Evolutionary conservation across 2,329 filamentous ascomycete genomes (phyloP), one percentile per base, ranked within the genome.

Genomic region (Colletotrichum sansevieriae): DNA sequence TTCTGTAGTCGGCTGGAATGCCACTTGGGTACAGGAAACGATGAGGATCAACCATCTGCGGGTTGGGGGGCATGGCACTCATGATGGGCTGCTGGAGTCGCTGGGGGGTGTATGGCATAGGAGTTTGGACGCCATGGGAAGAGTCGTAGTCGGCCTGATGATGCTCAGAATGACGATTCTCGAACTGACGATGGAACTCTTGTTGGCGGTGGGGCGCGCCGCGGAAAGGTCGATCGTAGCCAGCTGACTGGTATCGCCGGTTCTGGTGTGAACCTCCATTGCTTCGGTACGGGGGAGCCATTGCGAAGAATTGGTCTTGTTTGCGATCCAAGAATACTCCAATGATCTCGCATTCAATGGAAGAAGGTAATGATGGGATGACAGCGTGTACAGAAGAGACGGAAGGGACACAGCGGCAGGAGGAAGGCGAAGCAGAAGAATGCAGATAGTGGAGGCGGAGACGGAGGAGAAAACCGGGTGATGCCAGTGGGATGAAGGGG

Each of bases 11-110:
- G 13, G 71, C 57, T 0, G 79, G 80, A 5, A 82, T 63, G 8
- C 79, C 80, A 62, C 75, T 75, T 3, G 80, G 80, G 25, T 82
- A 82, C 56, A 29, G 72, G 73, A 46, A 76, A 59, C n/a, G 70
- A 20, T 49, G 46, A 25, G 46, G 22, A 13, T 74, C 2, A 67
- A 66, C 12, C 25, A 20, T 63, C 10, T 18, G 12, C 9, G 75
- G 73, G 3, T 73, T n/a, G 15, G 74, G 35, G 74, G 67, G 25
- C 18, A 29, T 10, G 33, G 2, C 7, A 20, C 41, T 54, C 10
- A 29, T 11, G 13, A 44, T 44, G 20, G 55, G 37, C 12, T 39
- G 37, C 37, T 39, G 37, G 11, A 12, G 37, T 3, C 13, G 37
- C 37, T 39, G 37, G 18, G 37, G 7, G 54, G 20, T 57, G 37